Evolutionary conservation across 169 alveolate genomes (phyloP).

Genomic region (Besnoitia besnoiti): DNA sequence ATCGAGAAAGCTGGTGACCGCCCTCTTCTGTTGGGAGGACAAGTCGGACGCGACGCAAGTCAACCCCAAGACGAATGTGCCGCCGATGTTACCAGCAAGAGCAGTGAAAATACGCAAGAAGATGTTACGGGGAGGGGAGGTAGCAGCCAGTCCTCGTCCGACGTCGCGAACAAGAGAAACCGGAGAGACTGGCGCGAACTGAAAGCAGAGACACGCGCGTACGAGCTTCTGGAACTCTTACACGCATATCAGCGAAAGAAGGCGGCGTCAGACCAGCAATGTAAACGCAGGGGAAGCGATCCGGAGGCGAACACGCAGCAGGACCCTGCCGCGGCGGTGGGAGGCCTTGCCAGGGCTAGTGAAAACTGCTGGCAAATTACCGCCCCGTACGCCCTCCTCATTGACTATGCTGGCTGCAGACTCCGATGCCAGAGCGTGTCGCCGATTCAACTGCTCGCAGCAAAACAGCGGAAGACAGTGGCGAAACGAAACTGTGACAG

Average conservation of each 20-base stretch:
- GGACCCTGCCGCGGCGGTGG: neutral
- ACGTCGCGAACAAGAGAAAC: neutral
- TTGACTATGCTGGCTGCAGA: neutral
- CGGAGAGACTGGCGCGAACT: neutral
- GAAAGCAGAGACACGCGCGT: neutral
- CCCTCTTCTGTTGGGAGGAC: neutral
- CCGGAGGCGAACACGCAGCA: neutral
- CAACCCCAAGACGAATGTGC: neutral
- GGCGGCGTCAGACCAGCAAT: neutral
- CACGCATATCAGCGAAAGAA: neutral
- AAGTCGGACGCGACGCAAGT: neutral
- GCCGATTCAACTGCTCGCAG: neutral
- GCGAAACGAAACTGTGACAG: neutral
- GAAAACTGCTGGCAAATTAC: neutral
- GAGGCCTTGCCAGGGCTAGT: too few relatives aligned
- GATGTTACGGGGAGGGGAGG: too few relatives aligned
- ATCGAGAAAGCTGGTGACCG: neutral
- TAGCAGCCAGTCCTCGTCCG: too few relatives aligned
- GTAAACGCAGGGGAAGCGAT: neutral
- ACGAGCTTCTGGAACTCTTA: neutral
- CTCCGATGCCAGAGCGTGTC: slow-evolving; percentile 3
- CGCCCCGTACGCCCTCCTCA: neutral
- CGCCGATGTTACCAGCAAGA: too few relatives aligned
- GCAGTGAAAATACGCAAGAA: too few relatives aligned
- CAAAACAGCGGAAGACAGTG: neutral